Conservation (phyloP, 345 rosid species). For the Populus deltoides region DNA sequence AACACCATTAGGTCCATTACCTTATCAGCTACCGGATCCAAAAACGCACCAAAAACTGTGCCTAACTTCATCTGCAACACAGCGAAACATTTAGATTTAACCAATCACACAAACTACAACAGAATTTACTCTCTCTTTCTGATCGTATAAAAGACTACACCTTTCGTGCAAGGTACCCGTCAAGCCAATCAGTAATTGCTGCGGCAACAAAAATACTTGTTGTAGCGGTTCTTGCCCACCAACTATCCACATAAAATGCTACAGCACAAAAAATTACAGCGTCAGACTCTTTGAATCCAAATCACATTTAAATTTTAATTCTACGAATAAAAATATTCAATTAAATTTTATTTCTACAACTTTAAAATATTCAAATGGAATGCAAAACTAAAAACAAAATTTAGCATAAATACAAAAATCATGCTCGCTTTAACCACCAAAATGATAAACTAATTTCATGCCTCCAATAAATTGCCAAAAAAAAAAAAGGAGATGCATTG, state of each 20-base stretch:
- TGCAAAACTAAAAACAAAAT: background rate
- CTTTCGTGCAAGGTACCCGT: conserved; percentile 95
- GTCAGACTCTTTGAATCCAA: background rate
- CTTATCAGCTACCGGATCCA: conserved; percentile 99
- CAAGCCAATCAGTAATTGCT: conserved; percentile 99
- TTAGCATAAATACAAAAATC: background rate
- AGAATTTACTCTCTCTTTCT: background rate
- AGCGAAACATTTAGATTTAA: background rate
- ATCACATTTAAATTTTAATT: background rate
- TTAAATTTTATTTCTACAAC: background rate
- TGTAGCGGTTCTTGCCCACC: conserved; percentile 94
- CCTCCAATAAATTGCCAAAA: background rate
- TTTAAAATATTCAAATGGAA: background rate
- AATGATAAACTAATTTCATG: background rate
- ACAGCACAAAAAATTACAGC: conserved; percentile 10
- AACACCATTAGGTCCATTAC: conserved; percentile 25
- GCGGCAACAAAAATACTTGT: conserved; percentile 87
- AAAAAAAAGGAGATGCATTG: background rate
- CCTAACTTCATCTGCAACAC: conserved; percentile 74
- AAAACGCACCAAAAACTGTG: conserved; percentile 94
- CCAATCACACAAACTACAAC: too few species aligned
- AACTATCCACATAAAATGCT: conserved; percentile 86
- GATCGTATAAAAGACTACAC: conserved; percentile 28
- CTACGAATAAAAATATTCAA: background rate
- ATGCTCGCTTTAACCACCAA: background rate